These are phyloP conservation scores for Falciphora oryzae DNA, from an alignment of 2,329 filamentous ascomycete genomes.

Conservation along the genomic window DNA sequence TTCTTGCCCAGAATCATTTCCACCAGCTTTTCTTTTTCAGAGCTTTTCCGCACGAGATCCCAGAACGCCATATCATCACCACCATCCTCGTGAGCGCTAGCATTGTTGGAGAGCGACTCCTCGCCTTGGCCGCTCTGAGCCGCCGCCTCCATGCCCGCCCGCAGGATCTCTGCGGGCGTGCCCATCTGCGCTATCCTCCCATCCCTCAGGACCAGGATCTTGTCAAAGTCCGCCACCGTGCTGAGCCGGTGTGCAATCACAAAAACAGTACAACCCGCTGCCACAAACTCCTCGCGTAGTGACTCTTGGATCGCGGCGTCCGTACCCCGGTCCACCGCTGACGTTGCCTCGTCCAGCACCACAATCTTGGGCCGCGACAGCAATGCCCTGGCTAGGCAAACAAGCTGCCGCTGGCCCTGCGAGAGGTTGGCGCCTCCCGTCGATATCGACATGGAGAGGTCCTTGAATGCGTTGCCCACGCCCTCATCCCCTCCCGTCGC, in stretches of 20 bases:
- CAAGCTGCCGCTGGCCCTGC: conserved; percentile 43
- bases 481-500: conserved; percentile 1
- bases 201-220: conserved; percentile 41
- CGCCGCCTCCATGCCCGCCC: conserved; percentile 25
- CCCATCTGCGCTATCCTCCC: conserved; percentile 40
- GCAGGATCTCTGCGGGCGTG: conserved; percentile 32
- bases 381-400: conserved; percentile 41
- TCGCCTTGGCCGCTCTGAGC: conserved; percentile 11
- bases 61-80: conserved; percentile 21
- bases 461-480: conserved; percentile 24
- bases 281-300: conserved; percentile 41
- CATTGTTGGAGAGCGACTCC: neutral
- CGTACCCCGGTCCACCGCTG: conserved; percentile 50
- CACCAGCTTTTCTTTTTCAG: conserved; percentile 22
- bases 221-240: conserved; percentile 47
- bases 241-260: conserved; percentile 33
- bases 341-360: conserved; percentile 36
- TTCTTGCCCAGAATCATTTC: conserved; percentile 22
- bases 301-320: conserved; percentile 52
- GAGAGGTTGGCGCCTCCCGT: conserved; percentile 32
- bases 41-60: conserved; percentile 25
- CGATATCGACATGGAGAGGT: conserved; percentile 26
- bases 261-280: conserved; percentile 48
- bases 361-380: conserved; percentile 35
- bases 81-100: conserved; percentile 7